These are phyloP conservation scores for Nannochloropsis oceanica DNA, from an alignment of 108 stramenopile species.

Conservation along the genomic window DNA sequence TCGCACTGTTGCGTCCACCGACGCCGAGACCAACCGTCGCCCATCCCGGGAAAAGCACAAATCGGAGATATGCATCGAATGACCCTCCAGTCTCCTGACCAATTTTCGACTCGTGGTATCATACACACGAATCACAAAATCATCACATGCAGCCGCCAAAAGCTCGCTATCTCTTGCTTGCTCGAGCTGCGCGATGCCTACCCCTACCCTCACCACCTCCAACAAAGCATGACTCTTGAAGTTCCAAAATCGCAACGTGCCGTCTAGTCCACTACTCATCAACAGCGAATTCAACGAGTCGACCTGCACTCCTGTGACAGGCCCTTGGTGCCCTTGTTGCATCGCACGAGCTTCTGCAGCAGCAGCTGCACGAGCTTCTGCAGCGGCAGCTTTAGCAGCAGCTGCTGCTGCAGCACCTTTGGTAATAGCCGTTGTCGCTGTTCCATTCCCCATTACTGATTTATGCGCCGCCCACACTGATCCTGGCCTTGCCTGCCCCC, in stretches of 20 bases:
- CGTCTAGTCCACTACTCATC: conserved; percentile 64
- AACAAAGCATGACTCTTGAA: conserved; percentile 60
- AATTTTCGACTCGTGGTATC: conserved; percentile 26
- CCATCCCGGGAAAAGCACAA: conserved; percentile 76
- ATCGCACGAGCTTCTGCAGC: neutral
- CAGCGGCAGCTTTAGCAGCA: neutral
- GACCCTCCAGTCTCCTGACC: conserved; percentile 39
- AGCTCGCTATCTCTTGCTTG: conserved; percentile 28
- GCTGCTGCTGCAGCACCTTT: neutral
- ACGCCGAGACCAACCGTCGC: conserved; percentile 62
- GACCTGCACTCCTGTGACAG: conserved; percentile 73
- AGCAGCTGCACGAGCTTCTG: neutral
- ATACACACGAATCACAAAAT: conserved; percentile 15
- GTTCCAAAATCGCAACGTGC: conserved; percentile 70
- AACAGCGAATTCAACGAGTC: conserved; percentile 66
- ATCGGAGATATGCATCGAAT: conserved; percentile 62
- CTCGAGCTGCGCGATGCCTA: neutral
- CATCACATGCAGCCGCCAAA: conserved; percentile 32
- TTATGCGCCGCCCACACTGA: neutral
- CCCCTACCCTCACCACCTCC: neutral
- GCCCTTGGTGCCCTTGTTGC: conserved; percentile 22
- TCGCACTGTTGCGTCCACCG: conserved; percentile 64
- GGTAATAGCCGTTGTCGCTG: neutral
- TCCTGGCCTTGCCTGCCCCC: neutral
- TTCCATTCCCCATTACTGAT: neutral